These are phyloP conservation scores for Naematelia aurantialba DNA, from an alignment of 768 basidiomycete genomes.

Conservation along the genomic window DNA sequence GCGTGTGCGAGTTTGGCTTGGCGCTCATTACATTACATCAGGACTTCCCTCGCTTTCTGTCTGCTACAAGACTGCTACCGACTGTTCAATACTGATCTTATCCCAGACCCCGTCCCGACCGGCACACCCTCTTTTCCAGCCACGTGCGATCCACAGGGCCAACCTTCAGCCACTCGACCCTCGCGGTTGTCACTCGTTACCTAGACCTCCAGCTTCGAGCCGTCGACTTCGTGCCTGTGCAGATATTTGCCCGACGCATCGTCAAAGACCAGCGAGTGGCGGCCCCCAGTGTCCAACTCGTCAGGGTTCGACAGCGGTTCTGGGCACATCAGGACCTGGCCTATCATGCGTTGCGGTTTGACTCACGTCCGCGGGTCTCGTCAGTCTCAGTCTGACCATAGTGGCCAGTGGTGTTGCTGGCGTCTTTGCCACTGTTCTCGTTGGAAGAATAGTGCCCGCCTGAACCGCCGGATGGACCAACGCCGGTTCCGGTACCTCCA, in stretches of 20 bases:
- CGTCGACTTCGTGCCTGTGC: conserved; percentile 43
- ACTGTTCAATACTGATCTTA: too few species aligned
- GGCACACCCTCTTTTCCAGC: not conserved
- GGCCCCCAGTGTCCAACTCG: conserved; percentile 43
- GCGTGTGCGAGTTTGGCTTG: too few species aligned
- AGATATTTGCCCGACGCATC: conserved; percentile 42
- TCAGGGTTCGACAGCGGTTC: conserved; percentile 34
- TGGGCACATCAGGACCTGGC: not conserved
- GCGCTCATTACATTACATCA: not conserved
- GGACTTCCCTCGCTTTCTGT: not conserved
- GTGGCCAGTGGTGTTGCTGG: not conserved
- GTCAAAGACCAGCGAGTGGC: conserved; percentile 42
- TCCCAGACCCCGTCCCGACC: too few species aligned
- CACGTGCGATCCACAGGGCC: too few species aligned
- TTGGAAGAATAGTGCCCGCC: conserved; percentile 20
- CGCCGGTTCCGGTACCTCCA: conserved; percentile 20
- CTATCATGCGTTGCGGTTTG: not conserved
- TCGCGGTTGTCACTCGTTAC: not conserved
- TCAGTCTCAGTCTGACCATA: conserved; percentile 1
- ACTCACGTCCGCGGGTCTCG: conserved; percentile 22
- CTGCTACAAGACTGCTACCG: not conserved
- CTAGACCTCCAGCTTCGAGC: conserved; percentile 1
- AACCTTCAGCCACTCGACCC: too few species aligned
- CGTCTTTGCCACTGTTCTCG: not conserved
- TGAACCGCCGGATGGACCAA: conserved; percentile 23